Evolutionary conservation across 495 filamentous ascomycete genomes (phyloP), one percentile per base, ranked within the genome.

Genomic region (Aspergillus haitiensis): DNA sequence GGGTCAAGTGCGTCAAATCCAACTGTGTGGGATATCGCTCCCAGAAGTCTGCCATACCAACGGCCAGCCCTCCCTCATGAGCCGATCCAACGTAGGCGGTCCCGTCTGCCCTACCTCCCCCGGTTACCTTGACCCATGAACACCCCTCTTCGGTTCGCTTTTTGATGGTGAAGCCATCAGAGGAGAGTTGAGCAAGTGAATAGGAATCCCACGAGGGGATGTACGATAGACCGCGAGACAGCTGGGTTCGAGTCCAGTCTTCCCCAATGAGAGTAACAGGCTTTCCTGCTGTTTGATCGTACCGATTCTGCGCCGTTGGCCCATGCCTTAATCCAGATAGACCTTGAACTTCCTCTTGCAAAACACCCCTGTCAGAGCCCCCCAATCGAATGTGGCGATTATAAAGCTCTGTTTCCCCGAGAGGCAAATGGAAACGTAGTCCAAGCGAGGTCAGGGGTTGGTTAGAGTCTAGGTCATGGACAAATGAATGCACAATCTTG

Each of bases 11-110:
- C 6, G 63, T 64, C 8, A 81, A 66, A 52, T 82, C 78, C 8
- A 82, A 61, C 16, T 74, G 66, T 0, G 76, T 76, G 5, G 80
- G 80, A 59, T 79, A 80, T 44, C 74, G 62, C 64, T 82, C 74
- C 80, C 80, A 83, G 56, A 83, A 82, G 56, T 80, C 71, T 32
- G 70, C 69, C 67, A 79, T 67, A 2, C 76, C 77, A 8, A 83
- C 56, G 0, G 73, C 78, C 3, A 83, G 61, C 32, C 80, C 80
- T 13, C 80, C 80, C 2, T 62, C 60, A 0, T 64, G 70, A 44
- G 79, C 73, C 37, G 73, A 72, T 6, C 80, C 80, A 1, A 83
- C 66, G 61, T 81, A 83, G 7, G 67, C 73, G 5, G 75, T 59
- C n/a, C 80, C 80, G n/a, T 68, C 70, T 0, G 79, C 68, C 54